phyloP scores from a whole-genome alignment of 2,329 filamentous ascomycete species.

The Cladobotryum mycophilum region DNA sequence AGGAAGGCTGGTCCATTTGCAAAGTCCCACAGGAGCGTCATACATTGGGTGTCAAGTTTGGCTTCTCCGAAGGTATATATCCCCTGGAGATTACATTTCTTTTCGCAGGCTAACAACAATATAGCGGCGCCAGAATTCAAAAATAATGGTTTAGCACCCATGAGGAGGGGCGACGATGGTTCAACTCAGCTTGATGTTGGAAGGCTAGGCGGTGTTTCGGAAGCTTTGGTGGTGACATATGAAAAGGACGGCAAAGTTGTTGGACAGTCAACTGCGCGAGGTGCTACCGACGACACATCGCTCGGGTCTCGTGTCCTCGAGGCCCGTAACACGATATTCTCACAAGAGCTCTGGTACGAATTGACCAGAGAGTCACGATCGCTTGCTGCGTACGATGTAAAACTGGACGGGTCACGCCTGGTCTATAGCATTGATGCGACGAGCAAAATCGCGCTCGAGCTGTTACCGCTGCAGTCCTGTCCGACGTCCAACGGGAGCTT shows the following conservation, averaged over 20 bases:
- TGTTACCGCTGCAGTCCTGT: constrained; percentile 52
- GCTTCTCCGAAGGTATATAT: constrained; percentile 66
- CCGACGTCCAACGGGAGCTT: constrained; percentile 26
- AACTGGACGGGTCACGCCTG: constrained; percentile 52
- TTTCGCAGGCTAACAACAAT: constrained; percentile 19
- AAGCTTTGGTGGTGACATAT: constrained; percentile 63
- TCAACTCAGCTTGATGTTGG: constrained; percentile 66
- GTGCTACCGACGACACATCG: constrained; percentile 44
- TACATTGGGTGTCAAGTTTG: constrained; percentile 79
- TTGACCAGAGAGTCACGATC: constrained; percentile 73
- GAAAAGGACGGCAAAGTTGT: constrained; percentile 50
- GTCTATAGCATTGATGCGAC: constrained; percentile 47
- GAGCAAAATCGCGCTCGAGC: constrained; percentile 57
- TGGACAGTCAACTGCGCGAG: constrained; percentile 49
- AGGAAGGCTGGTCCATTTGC: constrained; percentile 81
- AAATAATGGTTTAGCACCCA: constrained; percentile 70
- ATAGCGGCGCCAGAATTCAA: constrained; percentile 51
- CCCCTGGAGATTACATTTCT: background rate
- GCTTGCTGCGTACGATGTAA: constrained; percentile 65
- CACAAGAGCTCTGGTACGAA: constrained; percentile 87
- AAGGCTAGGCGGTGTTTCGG: constrained; percentile 42
- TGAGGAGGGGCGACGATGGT: constrained; percentile 70
- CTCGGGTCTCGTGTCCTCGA: constrained; percentile 65
- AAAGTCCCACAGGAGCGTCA: constrained; percentile 66
- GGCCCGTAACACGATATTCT: constrained; percentile 71